phyloP scores from a whole-genome alignment of 371 early-diverging fungal species.

The Mucor plumbeus region DNA sequence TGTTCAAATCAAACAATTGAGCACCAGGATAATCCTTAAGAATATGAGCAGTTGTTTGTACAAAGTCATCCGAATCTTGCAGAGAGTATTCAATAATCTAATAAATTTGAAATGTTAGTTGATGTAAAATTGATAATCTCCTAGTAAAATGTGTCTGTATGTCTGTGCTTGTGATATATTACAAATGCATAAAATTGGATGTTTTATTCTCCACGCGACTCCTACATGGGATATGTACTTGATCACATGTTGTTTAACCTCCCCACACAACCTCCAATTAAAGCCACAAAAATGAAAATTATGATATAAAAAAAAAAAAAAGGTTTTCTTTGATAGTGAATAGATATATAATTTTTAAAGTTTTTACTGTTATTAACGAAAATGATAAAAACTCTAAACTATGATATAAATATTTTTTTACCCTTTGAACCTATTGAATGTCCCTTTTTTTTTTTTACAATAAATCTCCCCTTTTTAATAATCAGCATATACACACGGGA shows the following conservation, averaged over 20 bases:
- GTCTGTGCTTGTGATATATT: neutral
- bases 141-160: neutral
- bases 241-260: neutral
- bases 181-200: neutral
- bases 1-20: slow-evolving; percentile 20
- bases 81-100: slow-evolving; percentile 29
- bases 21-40: slow-evolving; percentile 22
- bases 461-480: neutral
- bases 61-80: slow-evolving; percentile 31
- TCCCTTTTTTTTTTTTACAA: neutral
- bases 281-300: neutral
- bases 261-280: neutral
- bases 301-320: neutral
- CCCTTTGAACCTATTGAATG: neutral
- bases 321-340: neutral
- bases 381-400: slow-evolving; percentile 8
- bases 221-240: neutral
- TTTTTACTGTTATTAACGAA: neutral
- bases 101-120: neutral
- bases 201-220: slow-evolving; percentile 3
- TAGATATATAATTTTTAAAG: slow-evolving; percentile 2
- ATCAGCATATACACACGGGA: neutral
- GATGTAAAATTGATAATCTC: neutral
- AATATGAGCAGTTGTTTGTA: slow-evolving; percentile 23
- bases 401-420: slow-evolving; percentile 3